Conservation (phyloP, 305 asterid genomes). For the Fraxinus paxiana region DNA sequence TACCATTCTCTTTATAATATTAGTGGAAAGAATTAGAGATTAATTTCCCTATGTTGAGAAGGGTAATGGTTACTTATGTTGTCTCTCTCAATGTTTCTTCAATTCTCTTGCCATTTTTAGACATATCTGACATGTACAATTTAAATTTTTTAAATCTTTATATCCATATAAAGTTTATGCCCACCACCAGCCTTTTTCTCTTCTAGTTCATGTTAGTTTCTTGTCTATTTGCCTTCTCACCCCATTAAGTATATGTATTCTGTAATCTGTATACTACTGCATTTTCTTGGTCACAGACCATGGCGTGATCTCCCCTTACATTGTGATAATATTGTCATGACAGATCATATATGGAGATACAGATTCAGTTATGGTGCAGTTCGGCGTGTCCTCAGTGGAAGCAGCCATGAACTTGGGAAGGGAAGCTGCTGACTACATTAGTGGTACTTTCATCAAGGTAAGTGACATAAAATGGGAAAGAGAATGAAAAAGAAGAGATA, state of each 20-base stretch:
- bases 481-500: background rate
- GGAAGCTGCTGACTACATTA: slow-evolving; percentile 94
- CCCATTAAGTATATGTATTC: background rate
- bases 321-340: slow-evolving; percentile 19
- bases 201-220: slow-evolving; percentile 16
- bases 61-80: background rate
- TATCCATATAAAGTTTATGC: background rate
- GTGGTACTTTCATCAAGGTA: slow-evolving; percentile 86
- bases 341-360: slow-evolving; percentile 99
- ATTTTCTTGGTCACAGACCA: slow-evolving; percentile 6
- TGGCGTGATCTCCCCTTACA: slow-evolving; percentile 12
- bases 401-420: slow-evolving; percentile 92
- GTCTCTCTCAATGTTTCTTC: background rate
- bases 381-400: slow-evolving; percentile 86
- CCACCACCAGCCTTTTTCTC: background rate
- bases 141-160: background rate
- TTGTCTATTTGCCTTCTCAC: background rate
- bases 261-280: background rate
- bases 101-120: background rate
- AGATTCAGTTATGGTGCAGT: slow-evolving; percentile 99
- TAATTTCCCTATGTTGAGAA: background rate
- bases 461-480: background rate
- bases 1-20: background rate
- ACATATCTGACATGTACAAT: background rate
- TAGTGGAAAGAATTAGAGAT: background rate